These are phyloP conservation scores for Hibiscus tridactylites DNA, from an alignment of 345 rosid species.

Conservation along the genomic window DNA sequence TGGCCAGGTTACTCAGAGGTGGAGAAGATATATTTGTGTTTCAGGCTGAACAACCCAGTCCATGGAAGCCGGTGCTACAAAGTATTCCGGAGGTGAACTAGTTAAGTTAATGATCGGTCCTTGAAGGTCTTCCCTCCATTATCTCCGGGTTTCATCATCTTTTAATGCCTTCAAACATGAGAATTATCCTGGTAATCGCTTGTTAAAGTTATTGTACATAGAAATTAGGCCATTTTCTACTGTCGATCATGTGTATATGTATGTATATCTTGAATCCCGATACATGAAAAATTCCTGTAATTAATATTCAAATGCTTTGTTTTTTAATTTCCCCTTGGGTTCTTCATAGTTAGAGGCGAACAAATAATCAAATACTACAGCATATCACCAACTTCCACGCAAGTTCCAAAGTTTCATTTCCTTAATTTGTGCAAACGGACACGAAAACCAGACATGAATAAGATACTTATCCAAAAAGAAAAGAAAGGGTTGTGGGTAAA, in stretches of 20 bases:
- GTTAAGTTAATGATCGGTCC: background rate
- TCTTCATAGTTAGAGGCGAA: background rate
- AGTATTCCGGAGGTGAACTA: slow-evolving; percentile 61
- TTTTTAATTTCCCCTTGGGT: background rate
- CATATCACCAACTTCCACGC: no score
- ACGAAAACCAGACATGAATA: background rate
- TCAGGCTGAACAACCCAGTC: slow-evolving; percentile 19
- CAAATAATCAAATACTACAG: no score
- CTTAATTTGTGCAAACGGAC: background rate
- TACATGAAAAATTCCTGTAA: background rate
- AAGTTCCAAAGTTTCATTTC: background rate
- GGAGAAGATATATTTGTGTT: background rate
- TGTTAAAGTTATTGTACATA: background rate
- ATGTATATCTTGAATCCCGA: no score
- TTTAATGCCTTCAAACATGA: no score
- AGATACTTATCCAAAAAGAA: background rate
- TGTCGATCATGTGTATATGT: no score
- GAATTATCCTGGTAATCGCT: no score
- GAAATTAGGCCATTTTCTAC: no score
- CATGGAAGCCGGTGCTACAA: slow-evolving; percentile 63
- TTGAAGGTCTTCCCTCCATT: background rate
- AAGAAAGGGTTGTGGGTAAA: background rate
- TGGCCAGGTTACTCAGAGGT: slow-evolving; percentile 16
- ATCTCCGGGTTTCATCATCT: no score
- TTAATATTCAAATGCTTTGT: background rate